phyloP scores from a whole-genome alignment of 495 filamentous ascomycete species.

The Letharia lupina region DNA sequence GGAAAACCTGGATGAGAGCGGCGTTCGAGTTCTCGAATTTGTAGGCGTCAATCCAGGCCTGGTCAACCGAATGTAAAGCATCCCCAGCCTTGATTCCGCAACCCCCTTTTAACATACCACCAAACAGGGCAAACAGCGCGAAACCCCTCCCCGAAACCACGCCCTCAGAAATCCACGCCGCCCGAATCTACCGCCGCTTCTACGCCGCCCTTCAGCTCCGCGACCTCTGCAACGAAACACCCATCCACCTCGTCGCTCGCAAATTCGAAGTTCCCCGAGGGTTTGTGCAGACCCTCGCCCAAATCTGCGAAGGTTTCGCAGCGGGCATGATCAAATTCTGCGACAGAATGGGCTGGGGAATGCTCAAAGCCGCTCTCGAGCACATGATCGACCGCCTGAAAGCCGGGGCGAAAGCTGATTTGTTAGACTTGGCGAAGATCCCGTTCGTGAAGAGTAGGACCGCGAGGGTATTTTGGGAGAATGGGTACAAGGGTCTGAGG shows the following conservation, averaged over 20 bases:
- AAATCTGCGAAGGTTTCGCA: constrained; percentile 72
- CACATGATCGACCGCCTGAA: constrained; percentile 70
- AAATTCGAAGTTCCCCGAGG: constrained; percentile 66
- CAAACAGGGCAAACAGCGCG: constrained; percentile 58
- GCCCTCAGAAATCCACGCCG: constrained; percentile 48
- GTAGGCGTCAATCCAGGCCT: constrained; percentile 61
- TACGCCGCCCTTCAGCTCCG: constrained; percentile 75
- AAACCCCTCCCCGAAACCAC: constrained; percentile 55
- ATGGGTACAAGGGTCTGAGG: constrained; percentile 60
- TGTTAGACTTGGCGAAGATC: constrained; percentile 64
- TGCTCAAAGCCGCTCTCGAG: constrained; percentile 65
- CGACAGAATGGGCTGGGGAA: constrained; percentile 63
- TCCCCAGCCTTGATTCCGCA: not conserved
- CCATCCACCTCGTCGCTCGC: constrained; percentile 57
- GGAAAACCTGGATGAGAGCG: constrained; percentile 61
- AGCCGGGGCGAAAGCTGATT: constrained; percentile 64
- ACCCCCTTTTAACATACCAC: constrained; percentile 25
- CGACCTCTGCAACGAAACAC: constrained; percentile 72
- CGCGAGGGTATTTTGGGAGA: constrained; percentile 68
- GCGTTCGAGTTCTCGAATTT: constrained; percentile 57
- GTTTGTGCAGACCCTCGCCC: constrained; percentile 60
- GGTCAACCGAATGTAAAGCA: constrained; percentile 62
- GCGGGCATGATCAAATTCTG: constrained; percentile 71
- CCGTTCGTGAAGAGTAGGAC: constrained; percentile 73
- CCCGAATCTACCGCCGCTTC: constrained; percentile 64